Base-by-base conservation (phyloP, 2,329 filamentous ascomycete species). In the Tolypocladium pustulatum region DNA sequence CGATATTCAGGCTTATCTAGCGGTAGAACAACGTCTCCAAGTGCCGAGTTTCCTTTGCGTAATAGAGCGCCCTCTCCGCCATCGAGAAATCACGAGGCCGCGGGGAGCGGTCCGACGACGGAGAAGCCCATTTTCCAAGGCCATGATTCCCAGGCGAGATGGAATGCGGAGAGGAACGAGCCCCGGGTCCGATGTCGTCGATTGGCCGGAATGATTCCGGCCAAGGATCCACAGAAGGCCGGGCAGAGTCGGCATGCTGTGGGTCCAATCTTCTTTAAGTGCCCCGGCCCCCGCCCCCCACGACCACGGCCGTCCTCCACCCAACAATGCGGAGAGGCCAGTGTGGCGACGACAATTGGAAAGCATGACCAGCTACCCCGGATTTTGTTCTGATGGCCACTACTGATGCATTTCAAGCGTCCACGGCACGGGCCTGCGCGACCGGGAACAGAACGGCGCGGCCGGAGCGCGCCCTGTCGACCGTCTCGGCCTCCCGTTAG, bases 131-230 rank as follows among this genome's bases (percentile, higher is more conserved):
- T 20, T 36, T 53, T 53, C 36, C 37, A 15, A 40, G 37, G 0
- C 17, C 54, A 32, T 32, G 25, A 15, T 55, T 38, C n/a, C 9
- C 36, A 27, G 38, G 38, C 53, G 37, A 37, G 40, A 30, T 56
- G 54, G 43, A 54, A 38, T 58, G 57, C 52, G 49, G 49, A 53
- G 46, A 57, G 46, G 37, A 46, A 57, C 30, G 10, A 27, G 20
- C 22, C 38, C 65, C 66, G 65, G 66, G 54, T 65, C 67, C 67
- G 66, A 65, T 63, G 53, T 67, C 63, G 66, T 63, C 59, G 57
- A 51, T 60, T 67, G 69, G 69, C 69, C 69, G 69, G 69, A 71
- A 71, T 55, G 2, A 56, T 71, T 71, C 69, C 69, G 69, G 69
- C 69, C 69, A 69, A 58, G 54, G 58, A 53, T 60, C 64, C 66